These are phyloP conservation scores for Mycena vulgaris DNA, from an alignment of 768 basidiomycete species.

Conservation along the genomic window DNA sequence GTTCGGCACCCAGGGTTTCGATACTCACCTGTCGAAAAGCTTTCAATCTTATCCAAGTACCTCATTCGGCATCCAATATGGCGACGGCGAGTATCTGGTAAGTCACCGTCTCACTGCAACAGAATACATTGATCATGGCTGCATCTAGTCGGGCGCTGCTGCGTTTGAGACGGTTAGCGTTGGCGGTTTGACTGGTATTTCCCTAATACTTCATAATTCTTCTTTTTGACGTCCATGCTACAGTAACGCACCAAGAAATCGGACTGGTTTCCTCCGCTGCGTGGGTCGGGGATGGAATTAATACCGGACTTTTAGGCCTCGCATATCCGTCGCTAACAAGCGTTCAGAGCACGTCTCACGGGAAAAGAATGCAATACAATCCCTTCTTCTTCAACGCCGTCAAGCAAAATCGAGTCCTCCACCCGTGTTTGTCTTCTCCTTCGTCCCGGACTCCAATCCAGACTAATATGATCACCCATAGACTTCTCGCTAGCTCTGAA, in stretches of 20 bases:
- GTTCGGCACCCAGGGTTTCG: slow-evolving; percentile 40
- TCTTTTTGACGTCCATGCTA: neutral
- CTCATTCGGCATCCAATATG: slow-evolving; percentile 37
- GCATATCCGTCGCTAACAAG: slow-evolving; percentile 41
- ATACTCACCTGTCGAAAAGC: slow-evolving; percentile 32
- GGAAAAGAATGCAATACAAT: slow-evolving; percentile 25
- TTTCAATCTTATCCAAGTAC: slow-evolving; percentile 29
- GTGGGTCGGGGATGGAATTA: slow-evolving; percentile 42
- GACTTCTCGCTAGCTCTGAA: slow-evolving; percentile 42
- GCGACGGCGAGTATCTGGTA: slow-evolving; percentile 40
- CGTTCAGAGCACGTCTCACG: slow-evolving; percentile 19
- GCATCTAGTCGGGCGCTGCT: slow-evolving; percentile 26
- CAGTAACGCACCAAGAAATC: slow-evolving; percentile 41
- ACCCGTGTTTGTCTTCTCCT: slow-evolving; percentile 33
- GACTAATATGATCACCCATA: neutral
- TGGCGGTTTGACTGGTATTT: slow-evolving; percentile 31
- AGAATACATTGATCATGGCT: neutral
- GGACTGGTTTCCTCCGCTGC: slow-evolving; percentile 39
- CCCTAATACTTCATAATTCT: neutral
- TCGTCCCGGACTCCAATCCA: neutral
- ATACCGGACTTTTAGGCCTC: slow-evolving; percentile 38
- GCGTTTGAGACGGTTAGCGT: slow-evolving; percentile 41
- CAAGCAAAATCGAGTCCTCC: slow-evolving; percentile 27
- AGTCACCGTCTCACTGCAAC: too few species aligned
- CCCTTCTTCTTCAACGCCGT: slow-evolving; percentile 43